These are phyloP conservation scores for Citrullus amarus DNA, from an alignment of 306 rosid genomes.

Conservation along the genomic window DNA sequence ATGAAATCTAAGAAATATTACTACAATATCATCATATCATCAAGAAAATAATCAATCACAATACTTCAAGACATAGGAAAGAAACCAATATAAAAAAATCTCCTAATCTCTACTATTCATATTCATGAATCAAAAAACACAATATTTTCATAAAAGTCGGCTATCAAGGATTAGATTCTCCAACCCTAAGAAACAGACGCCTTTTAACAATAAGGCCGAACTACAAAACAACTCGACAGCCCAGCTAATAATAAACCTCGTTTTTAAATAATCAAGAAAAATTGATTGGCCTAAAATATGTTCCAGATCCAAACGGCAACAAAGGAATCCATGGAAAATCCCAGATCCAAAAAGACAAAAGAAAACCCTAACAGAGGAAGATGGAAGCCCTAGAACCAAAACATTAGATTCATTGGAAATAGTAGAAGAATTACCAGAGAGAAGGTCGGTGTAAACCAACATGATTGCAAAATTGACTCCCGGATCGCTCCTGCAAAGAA, in stretches of 20 bases:
- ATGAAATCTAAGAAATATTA: neutral
- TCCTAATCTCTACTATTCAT: neutral
- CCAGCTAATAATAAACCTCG: neutral
- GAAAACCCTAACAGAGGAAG: neutral
- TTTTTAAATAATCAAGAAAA: too few relatives aligned
- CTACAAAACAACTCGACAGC: neutral
- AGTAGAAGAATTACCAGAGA: neutral
- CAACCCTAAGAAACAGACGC: neutral
- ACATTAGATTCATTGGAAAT: neutral
- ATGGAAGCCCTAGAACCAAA: neutral
- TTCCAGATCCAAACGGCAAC: neutral
- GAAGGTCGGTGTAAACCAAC: conserved; percentile 10
- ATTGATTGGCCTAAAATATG: neutral
- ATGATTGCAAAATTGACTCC: neutral
- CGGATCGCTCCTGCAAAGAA: conserved; percentile 2
- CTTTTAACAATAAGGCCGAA: neutral
- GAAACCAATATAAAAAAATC: neutral
- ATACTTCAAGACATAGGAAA: too few relatives aligned
- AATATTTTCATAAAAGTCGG: neutral
- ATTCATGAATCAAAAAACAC: neutral
- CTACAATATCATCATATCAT: neutral
- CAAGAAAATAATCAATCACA: neutral
- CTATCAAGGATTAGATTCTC: neutral
- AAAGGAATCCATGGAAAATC: neutral
- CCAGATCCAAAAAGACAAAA: neutral